Evolutionary conservation across 495 filamentous ascomycete genomes (phyloP).

Genomic region (Sabuloglossum arenarium): DNA sequence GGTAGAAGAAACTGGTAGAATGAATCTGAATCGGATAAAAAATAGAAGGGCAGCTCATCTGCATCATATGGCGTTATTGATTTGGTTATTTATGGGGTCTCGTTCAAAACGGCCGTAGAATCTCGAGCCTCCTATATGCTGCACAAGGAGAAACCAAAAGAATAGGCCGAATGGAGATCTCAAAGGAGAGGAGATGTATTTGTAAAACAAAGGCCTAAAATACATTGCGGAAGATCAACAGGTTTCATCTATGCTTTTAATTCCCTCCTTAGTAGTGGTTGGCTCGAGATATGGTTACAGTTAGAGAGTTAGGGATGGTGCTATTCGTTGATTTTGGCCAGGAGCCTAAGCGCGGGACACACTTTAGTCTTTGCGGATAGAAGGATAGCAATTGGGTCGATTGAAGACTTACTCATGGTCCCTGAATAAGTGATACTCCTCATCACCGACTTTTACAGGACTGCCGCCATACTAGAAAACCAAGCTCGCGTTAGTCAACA

Average conservation of each 20-base stretch:
- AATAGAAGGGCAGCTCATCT: background rate
- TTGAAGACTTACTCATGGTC: constrained; percentile 65
- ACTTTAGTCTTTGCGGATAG: no score
- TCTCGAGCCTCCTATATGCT: background rate
- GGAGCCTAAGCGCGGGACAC: constrained; percentile 14
- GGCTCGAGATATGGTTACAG: background rate
- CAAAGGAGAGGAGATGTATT: background rate
- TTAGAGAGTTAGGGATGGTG: no score
- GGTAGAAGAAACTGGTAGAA: constrained; percentile 12
- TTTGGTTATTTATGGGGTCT: background rate
- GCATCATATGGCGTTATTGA: background rate
- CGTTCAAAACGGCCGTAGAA: background rate
- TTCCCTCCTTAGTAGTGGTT: background rate
- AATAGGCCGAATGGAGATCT: background rate
- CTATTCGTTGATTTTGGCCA: constrained; percentile 29
- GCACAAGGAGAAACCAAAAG: background rate
- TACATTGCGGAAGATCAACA: background rate
- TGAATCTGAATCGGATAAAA: background rate
- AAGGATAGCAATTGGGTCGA: background rate
- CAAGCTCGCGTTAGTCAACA: background rate
- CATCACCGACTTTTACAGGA: constrained; percentile 90
- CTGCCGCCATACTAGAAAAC: constrained; percentile 66
- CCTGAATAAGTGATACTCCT: constrained; percentile 87
- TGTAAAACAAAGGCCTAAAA: background rate
- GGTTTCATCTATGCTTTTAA: background rate